Evolutionary conservation across 2,329 filamentous ascomycete genomes (phyloP).

Genomic region (Gaeumannomyces sp.): DNA sequence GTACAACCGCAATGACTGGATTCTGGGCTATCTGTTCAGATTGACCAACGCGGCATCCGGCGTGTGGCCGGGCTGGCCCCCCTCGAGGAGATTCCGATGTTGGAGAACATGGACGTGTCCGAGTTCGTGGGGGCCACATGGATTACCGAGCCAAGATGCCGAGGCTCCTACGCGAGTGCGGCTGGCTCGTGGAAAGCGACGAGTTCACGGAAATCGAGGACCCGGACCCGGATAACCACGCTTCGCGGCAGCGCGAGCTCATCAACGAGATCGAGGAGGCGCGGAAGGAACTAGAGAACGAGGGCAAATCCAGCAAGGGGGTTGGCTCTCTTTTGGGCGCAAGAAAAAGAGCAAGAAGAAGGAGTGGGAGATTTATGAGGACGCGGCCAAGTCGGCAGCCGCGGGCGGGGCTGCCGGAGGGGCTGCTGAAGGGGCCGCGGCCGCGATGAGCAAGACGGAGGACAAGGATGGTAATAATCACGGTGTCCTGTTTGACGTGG

Average conservation of each 20-base stretch:
- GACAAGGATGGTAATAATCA: constrained; percentile 46
- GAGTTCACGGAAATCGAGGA: constrained; percentile 97
- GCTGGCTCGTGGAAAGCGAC: constrained; percentile 86
- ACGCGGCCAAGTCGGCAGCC: constrained; percentile 29
- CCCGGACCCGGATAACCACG: constrained; percentile 90
- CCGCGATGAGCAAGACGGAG: constrained; percentile 32
- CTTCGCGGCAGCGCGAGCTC: constrained; percentile 78
- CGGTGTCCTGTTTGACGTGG: constrained; percentile 84
- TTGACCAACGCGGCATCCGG: constrained; percentile 85
- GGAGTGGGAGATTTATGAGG: constrained; percentile 92
- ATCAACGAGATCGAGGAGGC: constrained; percentile 97
- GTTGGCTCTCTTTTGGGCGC: constrained; percentile 73
- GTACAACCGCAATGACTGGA: constrained; percentile 95
- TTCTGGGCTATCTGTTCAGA: constrained; percentile 90
- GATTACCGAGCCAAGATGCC: constrained; percentile 93
- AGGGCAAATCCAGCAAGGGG: constrained; percentile 55
- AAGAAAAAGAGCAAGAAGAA: constrained; percentile 78
- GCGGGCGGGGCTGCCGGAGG: constrained; percentile 3
- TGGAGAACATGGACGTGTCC: constrained; percentile 88
- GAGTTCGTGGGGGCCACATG: constrained; percentile 87
- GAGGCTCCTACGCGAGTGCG: constrained; percentile 74
- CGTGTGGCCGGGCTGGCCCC: constrained; percentile 77
- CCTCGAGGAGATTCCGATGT: constrained; percentile 66
- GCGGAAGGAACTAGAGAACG: constrained; percentile 75
- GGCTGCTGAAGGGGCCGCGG: constrained; percentile 12